Conservation (phyloP, 768 basidiomycete species). For the Leccinellum rugosiceps region DNA sequence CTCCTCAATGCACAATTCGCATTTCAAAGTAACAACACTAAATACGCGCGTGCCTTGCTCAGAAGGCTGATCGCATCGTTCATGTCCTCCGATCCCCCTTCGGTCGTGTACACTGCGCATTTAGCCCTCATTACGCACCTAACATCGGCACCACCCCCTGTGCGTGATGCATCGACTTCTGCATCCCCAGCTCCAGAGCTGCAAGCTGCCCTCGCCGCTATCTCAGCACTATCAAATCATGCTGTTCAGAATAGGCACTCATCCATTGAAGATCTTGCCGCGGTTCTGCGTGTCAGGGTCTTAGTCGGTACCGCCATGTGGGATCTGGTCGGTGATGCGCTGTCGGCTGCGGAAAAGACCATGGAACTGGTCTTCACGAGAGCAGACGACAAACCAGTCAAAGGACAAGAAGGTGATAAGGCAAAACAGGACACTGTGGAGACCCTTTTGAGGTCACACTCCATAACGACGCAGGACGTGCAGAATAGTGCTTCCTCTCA, state of each 20-base stretch:
- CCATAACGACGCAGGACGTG: constrained; percentile 29
- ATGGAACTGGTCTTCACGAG: constrained; percentile 39
- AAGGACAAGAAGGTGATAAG: constrained; percentile 2
- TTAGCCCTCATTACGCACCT: constrained; percentile 51
- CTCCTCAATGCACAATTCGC: constrained; percentile 59
- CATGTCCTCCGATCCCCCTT: constrained; percentile 46
- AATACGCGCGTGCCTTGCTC: constrained; percentile 58
- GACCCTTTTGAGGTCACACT: constrained; percentile 28
- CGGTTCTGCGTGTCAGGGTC: constrained; percentile 55
- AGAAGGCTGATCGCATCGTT: constrained; percentile 51
- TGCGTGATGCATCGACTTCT: constrained; percentile 1
- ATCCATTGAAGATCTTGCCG: constrained; percentile 46
- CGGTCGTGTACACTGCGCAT: constrained; percentile 52
- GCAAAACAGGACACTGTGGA: constrained; percentile 11
- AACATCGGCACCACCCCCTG: constrained; percentile 22
- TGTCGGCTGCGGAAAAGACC: constrained; percentile 47
- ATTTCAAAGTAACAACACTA: constrained; percentile 45
- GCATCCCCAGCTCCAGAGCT: constrained; percentile 16
- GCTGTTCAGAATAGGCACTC: constrained; percentile 35
- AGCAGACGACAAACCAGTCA: constrained; percentile 3
- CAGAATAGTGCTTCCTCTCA: constrained; percentile 22
- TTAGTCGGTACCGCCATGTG: constrained; percentile 55
- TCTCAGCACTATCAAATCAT: constrained; percentile 33
- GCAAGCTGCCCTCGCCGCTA: constrained; percentile 31
- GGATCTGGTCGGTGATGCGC: constrained; percentile 47